Evolutionary conservation across 305 asterid genomes (phyloP).

Genomic region (Vinca major): DNA sequence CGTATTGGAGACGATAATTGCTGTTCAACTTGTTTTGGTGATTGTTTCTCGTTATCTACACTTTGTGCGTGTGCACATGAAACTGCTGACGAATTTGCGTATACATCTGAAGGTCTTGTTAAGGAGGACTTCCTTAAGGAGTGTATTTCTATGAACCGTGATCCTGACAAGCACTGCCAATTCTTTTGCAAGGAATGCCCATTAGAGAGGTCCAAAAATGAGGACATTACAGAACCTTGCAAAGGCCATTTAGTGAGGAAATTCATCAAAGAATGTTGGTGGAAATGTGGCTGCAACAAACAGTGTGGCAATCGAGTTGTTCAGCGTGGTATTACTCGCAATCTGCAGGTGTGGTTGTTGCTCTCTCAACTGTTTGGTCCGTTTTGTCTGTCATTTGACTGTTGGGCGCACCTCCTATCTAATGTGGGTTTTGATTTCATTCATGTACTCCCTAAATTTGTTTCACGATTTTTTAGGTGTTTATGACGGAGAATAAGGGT

Average conservation of each 20-base stretch:
- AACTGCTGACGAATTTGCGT: constrained; percentile 68
- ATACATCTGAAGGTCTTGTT: constrained; percentile 71
- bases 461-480: constrained; percentile 44
- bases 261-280: constrained; percentile 92
- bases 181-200: constrained; percentile 77
- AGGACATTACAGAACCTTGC: constrained; percentile 55
- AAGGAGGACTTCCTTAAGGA: constrained; percentile 65
- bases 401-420: not conserved
- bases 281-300: constrained; percentile 75
- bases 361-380: constrained; percentile 5
- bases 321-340: constrained; percentile 74
- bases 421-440: not conserved
- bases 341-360: constrained; percentile 45
- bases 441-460: not conserved
- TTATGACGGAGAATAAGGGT: constrained; percentile 79
- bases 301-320: constrained; percentile 91
- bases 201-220: constrained; percentile 60
- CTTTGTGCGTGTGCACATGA: constrained; percentile 73
- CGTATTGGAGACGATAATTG: constrained; percentile 55
- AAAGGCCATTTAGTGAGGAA: constrained; percentile 76
- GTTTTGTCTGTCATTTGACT: not conserved
- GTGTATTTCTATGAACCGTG: constrained; percentile 67
- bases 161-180: constrained; percentile 58
- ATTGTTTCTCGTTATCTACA: constrained; percentile 49
- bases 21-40: constrained; percentile 62